A percentile compares a stretch with the other conserved stretches of the same genome.
phyloP scores from a whole-genome alignment of 2,329 filamentous ascomycete species.

The Kalaharituber pfeilii region DNA sequence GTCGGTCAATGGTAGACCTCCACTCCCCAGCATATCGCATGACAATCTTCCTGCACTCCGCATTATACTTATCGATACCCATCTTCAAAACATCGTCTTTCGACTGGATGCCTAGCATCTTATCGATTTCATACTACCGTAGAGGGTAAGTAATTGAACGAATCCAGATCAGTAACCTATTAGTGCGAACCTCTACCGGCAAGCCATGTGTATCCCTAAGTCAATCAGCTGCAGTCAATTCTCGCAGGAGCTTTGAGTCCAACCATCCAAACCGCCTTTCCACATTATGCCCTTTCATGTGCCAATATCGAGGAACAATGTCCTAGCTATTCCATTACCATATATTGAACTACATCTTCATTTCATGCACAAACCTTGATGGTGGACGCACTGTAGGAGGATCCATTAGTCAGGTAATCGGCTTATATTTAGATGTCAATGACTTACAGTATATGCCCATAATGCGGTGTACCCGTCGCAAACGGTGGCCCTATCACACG shows the following conservation, averaged over 20 bases:
- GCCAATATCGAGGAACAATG: conserved; percentile 91
- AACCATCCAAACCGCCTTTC: conserved; percentile 79
- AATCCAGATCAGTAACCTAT: background rate
- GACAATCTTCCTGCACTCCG: conserved; percentile 78
- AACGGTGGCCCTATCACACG: conserved; percentile 1
- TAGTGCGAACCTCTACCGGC: conserved; percentile 48
- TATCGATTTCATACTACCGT: conserved; percentile 69
- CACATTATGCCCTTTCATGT: conserved; percentile 88
- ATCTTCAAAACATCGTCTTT: conserved; percentile 73
- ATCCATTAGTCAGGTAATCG: background rate
- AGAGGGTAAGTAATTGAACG: no score
- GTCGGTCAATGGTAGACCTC: conserved; percentile 68
- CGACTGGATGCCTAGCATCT: conserved; percentile 77
- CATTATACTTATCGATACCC: conserved; percentile 78
- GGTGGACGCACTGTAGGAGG: background rate
- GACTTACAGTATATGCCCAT: conserved; percentile 66
- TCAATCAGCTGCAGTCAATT: no score
- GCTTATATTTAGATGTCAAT: conserved; percentile 31
- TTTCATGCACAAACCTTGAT: background rate
- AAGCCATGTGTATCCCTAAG: conserved; percentile 63
- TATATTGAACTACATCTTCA: background rate
- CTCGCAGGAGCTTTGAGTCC: no score
- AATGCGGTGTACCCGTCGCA: conserved; percentile 47
- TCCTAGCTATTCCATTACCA: conserved; percentile 37
- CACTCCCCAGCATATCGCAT: conserved; percentile 81